phyloP scores from a whole-genome alignment of 371 early-diverging fungal species.

The Zychaea mexicana region DNA sequence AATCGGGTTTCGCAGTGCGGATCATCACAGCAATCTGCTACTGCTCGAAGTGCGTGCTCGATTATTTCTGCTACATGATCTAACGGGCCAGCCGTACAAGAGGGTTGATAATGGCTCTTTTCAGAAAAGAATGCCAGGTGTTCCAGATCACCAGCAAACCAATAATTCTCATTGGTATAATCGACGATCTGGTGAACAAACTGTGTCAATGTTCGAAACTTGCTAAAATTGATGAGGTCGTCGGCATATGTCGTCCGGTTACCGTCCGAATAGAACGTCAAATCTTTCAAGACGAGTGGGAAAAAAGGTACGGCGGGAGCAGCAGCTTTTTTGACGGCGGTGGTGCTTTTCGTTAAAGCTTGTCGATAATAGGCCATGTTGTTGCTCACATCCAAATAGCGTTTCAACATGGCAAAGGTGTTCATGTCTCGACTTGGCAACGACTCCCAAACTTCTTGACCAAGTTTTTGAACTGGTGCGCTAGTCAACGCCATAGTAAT shows the following conservation, averaged over 20 bases:
- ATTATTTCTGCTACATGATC: constrained; percentile 19
- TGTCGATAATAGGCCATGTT: constrained; percentile 47
- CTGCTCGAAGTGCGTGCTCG: constrained; percentile 11
- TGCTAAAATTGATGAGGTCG: constrained; percentile 35
- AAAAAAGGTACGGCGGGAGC: constrained; percentile 48
- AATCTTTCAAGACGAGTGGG: constrained; percentile 45
- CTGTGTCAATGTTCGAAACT: constrained; percentile 33
- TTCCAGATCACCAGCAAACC: constrained; percentile 36
- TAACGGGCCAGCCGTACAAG: constrained; percentile 16
- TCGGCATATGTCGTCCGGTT: constrained; percentile 15
- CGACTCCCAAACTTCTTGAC: constrained; percentile 27
- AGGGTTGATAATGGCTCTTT: not conserved
- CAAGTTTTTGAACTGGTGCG: constrained; percentile 21
- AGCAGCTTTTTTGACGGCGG: constrained; percentile 23
- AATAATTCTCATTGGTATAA: constrained; percentile 31
- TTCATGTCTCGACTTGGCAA: constrained; percentile 31
- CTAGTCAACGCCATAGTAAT: constrained; percentile 39
- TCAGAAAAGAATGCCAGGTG: constrained; percentile 30
- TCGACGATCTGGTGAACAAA: constrained; percentile 21
- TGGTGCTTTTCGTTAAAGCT: no score
- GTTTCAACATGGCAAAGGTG: constrained; percentile 24
- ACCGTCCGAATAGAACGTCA: constrained; percentile 47
- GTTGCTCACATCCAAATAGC: constrained; percentile 35
- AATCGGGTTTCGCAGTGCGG: constrained; percentile 9
- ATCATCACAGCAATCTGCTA: constrained; percentile 13